Evolutionary conservation across 2,329 filamentous ascomycete genomes (phyloP).

Genomic region (Pseudonectria foliicola): DNA sequence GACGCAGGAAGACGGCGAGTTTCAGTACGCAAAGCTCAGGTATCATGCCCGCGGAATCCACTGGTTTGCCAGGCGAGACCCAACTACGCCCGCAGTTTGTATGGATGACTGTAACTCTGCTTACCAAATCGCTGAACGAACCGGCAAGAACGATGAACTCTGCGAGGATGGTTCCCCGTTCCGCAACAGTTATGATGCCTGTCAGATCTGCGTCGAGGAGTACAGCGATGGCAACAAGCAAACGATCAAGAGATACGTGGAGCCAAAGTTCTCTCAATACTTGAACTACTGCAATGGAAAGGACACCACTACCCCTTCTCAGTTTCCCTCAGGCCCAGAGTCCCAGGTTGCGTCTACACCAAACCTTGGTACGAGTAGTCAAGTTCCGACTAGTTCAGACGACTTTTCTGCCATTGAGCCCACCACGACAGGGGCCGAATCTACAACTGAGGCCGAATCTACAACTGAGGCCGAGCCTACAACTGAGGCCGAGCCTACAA

Average conservation of each 20-base stretch:
- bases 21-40: conserved; percentile 7
- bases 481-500: not conserved
- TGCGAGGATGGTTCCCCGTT: conserved; percentile 41
- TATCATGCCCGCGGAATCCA: conserved; percentile 13
- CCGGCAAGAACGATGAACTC: conserved; percentile 41
- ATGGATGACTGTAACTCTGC: conserved; percentile 46
- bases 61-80: conserved; percentile 32
- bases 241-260: conserved; percentile 27
- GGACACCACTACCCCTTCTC: conserved; percentile 11
- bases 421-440: not conserved
- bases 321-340: conserved; percentile 12
- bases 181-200: conserved; percentile 26
- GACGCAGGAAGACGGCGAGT: conserved; percentile 5
- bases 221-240: conserved; percentile 20
- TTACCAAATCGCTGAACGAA: conserved; percentile 35
- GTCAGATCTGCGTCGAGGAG: conserved; percentile 34
- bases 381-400: conserved; percentile 15
- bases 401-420: conserved; percentile 1
- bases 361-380: conserved; percentile 17
- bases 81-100: conserved; percentile 39
- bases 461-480: conserved; percentile 2
- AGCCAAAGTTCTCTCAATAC: conserved; percentile 36
- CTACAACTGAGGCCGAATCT: not conserved
- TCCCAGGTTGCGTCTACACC: conserved; percentile 16
- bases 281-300: conserved; percentile 36